Evolutionary conservation across 257 asterid genomes (phyloP), one percentile per base, ranked within the genome.

Genomic region (Henckelia pumila): DNA sequence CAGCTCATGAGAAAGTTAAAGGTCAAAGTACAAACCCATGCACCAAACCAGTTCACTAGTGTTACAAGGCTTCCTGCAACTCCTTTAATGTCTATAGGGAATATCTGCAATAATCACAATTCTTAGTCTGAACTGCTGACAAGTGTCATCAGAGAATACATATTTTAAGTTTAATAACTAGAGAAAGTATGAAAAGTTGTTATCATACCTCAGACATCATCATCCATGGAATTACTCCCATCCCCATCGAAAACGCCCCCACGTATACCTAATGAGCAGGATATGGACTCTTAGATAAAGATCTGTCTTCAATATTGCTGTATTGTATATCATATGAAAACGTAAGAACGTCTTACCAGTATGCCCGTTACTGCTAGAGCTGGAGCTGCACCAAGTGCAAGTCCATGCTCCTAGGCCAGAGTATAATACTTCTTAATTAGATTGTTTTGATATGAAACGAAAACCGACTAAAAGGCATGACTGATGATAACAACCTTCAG

Each of bases 221-320:
- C 61, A 93, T 95, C 99, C 99, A 90, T 13, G 99, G 99, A 80
- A 90, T 92, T 72, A 95, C 99, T 73, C 96, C 97, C 99, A 93
- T 93, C 73, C 97, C 99, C 32, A 59, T 64, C 66, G 97, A 88
- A 78, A 93, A 90, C 22, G 96, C 72, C 11, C 85, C 95, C 52
- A 90, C 82, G 73, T 86, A 90, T 28, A 93, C 89, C 99, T 92
- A 71, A 52, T 67, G 73, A 20, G 52, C 57, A 72, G 57, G 72
- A 35, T 20, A 23, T 24, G 23, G 14, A 58, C 64, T 61, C 66
- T 78, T 40, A 33, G 29, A 52, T 40, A 25, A 72, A 55, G 17
- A 16, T 35, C 8, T 7, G 13, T 25, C 20, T 61, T 49, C 23
- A 33, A 2, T 35, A 37, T 37, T 37, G 19, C 4, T 66, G 1